A percentile compares a stretch with the other conserved stretches of the same genome.
These are phyloP conservation scores for Lichtheimia ramosa DNA, from an alignment of 371 early-diverging fungal species.

Conservation along the genomic window DNA sequence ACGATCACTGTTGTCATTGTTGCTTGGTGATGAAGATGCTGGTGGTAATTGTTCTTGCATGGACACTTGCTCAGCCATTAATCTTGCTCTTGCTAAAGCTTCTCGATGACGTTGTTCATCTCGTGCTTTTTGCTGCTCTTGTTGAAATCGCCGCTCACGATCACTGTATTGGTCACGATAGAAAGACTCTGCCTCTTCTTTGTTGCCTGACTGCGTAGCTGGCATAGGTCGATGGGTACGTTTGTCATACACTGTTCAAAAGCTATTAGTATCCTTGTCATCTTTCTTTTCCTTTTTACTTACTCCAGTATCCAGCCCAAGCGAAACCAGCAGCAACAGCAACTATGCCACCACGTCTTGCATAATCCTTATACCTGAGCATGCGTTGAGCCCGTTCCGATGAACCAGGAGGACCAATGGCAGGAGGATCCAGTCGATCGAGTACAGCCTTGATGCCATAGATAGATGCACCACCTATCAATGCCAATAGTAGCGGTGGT, in stretches of 20 bases:
- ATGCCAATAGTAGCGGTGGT: constrained; percentile 40
- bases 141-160: constrained; percentile 24
- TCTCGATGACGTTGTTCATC: constrained; percentile 21
- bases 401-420: constrained; percentile 42
- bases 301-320: constrained; percentile 36
- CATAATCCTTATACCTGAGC: constrained; percentile 20
- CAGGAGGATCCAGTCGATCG: constrained; percentile 35
- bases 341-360: constrained; percentile 23
- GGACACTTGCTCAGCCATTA: constrained; percentile 11
- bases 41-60: constrained; percentile 1
- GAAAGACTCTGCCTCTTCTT: constrained; percentile 13
- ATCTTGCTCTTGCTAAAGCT: constrained; percentile 4
- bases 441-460: constrained; percentile 39
- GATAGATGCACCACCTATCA: constrained; percentile 36
- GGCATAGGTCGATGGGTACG: constrained; percentile 32
- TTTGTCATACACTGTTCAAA: constrained; percentile 31
- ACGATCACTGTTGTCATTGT: too few species aligned
- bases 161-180: constrained; percentile 42
- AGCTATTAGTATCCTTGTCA: neutral
- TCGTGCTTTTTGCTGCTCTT: constrained; percentile 16
- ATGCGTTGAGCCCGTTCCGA: constrained; percentile 26
- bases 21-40: too few species aligned
- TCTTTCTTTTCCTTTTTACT: neutral
- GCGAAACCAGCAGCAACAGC: constrained; percentile 21
- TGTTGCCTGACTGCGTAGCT: constrained; percentile 12